phyloP scores from a whole-genome alignment of 1,139 yeast species.

The Yamadazyma dushanensis region DNA sequence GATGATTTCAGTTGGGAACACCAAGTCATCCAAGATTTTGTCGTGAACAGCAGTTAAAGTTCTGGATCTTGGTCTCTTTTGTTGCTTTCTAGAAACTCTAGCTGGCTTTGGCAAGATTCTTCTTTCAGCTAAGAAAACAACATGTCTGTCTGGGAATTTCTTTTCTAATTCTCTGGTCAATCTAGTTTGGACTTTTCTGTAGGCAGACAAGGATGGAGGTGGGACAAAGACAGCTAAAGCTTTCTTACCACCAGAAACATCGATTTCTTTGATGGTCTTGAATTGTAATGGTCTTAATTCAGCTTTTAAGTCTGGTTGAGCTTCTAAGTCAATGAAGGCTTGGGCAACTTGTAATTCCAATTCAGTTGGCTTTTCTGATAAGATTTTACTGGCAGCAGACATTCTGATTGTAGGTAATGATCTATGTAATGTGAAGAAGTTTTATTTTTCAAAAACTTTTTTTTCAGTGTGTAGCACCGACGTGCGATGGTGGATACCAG shows the following conservation, averaged over 20 bases:
- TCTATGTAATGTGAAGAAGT: conserved; percentile 1
- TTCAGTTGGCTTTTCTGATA: conserved; percentile 91
- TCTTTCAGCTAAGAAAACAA: conserved; percentile 99
- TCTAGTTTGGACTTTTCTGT: conserved; percentile 97
- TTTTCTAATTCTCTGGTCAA: conserved; percentile 99
- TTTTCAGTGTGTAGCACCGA: conserved; percentile 1
- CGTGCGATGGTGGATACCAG: too few species aligned
- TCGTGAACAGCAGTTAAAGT: conserved; percentile 99
- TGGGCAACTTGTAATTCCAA: conserved; percentile 99
- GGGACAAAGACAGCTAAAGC: conserved; percentile 98
- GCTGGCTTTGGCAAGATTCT: conserved; percentile 98
- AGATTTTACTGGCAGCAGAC: conserved; percentile 97
- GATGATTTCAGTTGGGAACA: conserved; percentile 98
- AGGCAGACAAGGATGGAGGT: conserved; percentile 87
- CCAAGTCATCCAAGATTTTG: conserved; percentile 97
- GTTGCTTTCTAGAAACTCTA: conserved; percentile 87
- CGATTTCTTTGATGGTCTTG: conserved; percentile 97
- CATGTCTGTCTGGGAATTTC: conserved; percentile 99
- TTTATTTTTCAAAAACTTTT: conserved; percentile 2
- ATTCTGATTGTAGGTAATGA: conserved; percentile 30
- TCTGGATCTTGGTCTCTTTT: conserved; percentile 99
- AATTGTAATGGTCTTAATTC: conserved; percentile 98
- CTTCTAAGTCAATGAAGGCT: conserved; percentile 97
- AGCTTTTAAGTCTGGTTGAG: conserved; percentile 94
- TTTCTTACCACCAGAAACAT: conserved; percentile 98